Base-by-base conservation (phyloP, 805 yeast genomes). In the Hanseniaspora taiwanica region DNA sequence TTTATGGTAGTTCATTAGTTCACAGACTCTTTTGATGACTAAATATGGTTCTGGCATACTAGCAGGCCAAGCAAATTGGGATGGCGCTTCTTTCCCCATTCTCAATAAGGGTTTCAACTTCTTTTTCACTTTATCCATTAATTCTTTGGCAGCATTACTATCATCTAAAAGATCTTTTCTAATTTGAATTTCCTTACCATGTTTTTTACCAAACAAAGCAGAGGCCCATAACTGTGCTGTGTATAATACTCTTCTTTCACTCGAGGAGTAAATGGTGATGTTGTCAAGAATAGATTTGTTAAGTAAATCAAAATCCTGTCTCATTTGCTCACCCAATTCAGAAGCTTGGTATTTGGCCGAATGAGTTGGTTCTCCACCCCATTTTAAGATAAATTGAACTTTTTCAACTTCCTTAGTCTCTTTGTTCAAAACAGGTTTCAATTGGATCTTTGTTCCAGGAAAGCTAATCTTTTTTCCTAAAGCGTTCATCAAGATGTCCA, bases 301-400 rank as follows among this genome's bases (percentile, higher is more conserved):
- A 55, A 91, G 68, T 44, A 91, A 68, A 54, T 83, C 79, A 50
- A 86, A 72, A 58, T 91, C 94, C 56, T 89, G 95, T 53, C 98
- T 77, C 64, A 82, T 72, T 60, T 87, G 96, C 55, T 89, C 97
- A 40, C 98, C 99, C 16, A 91, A 74, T 59, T 91, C 99, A 21
- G 79, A 72, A 1, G 96, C 94, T 63, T 91, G 99, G 57, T 85
- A 82, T 46, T 79, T 74, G 2, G 97, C 96, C 9, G 96, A 86
- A 59, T 91, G 99, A 1, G 99, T 91, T 5, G 98, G 96, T 60
- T 91, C 99, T 47, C 99, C 99, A 51, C 98, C 98, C 98, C 98
- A 91, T 58, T 91, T 91, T 51, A 91, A 67, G 46, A 91, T 93
- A 46, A 91, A 78, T 60, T 91, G 98, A 19, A 89, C 96, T 56